A percentile compares a stretch with the other conserved stretches of the same genome.
phyloP scores from a whole-genome alignment of 202 grass and related monocot species.

The Schoenoplectus tabernaemontani region DNA sequence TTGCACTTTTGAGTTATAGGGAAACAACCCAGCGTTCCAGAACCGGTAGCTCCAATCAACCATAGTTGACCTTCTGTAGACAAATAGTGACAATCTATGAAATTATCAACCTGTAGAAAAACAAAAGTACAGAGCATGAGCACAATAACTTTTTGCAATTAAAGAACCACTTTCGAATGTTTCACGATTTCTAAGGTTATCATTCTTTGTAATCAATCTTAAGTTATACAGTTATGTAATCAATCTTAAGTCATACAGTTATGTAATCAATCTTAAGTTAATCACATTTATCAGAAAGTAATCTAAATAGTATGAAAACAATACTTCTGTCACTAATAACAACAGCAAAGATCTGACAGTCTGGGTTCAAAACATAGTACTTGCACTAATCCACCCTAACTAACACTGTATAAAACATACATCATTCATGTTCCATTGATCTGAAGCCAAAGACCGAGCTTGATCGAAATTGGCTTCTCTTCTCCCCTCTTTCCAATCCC shows the following conservation, averaged over 20 bases:
- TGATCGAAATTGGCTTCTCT: conserved; percentile 66
- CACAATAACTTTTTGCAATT: not conserved
- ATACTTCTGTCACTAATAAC: not conserved
- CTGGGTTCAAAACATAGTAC: not conserved
- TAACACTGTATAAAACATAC: conserved; percentile 30
- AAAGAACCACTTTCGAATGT: not conserved
- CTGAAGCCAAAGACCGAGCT: conserved; percentile 64
- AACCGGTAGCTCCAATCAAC: conserved; percentile 57
- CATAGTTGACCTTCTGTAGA: conserved; percentile 51
- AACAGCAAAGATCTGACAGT: not conserved
- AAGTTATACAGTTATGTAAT: not conserved
- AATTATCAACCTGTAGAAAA: conserved; percentile 67
- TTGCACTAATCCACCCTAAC: not conserved
- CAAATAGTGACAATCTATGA: conserved; percentile 87
- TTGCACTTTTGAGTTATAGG: conserved; percentile 35
- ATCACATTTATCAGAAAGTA: not conserved
- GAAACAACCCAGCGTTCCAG: conserved; percentile 74
- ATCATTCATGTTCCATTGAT: conserved; percentile 69
- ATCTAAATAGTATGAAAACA: not conserved
- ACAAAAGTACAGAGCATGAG: not conserved
- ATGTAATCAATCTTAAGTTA: no score
- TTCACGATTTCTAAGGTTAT: not conserved
- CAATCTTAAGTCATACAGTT: no score
- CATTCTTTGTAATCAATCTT: not conserved
- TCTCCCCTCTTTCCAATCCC: conserved; percentile 69